Evolutionary conservation across 2,329 filamentous ascomycete species (phyloP), one percentile per base, ranked within the genome.

Genomic region (Fusarium scirpi): DNA sequence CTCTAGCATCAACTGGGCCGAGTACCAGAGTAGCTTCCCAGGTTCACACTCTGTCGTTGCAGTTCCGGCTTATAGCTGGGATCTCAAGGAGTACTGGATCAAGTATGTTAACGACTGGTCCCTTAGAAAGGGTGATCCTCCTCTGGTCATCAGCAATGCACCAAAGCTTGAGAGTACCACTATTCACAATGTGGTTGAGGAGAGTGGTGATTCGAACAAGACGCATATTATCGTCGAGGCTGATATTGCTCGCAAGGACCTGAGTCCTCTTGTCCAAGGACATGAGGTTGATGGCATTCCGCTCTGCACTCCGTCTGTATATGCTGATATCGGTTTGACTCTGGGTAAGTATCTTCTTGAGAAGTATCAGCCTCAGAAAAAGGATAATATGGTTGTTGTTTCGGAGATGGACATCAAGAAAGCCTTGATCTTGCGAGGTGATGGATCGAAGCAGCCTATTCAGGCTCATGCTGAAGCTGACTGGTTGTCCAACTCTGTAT

Each of bases 21-120:
- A 80, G 3, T 81, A 82, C 12, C 82, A 74, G 22, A 52, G 49
- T 0, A 67, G 65, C n/a, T 74, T 74, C 24, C 62, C 54, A 3
- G 45, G 57, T 2, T 58, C 69, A 0, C 69, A 74, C 2, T 52
- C 40, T 8, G 66, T 94, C 15, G 79, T 93, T 8, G 81, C 87
- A 4, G 82, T 94, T 3, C 92, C 92, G 0, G 86, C 87, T 5
- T 94, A 94, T 76, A 85, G 85, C 1, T 94, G 91, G 80, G 90
- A 94, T 72, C 83, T 89, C 73, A 93, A 93, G 83, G 90, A 87
- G 69, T 93, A 94, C 78, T 90, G 87, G 87, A 83, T 89, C 30
- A 81, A 85, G 71, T 89, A 89, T 71, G 80, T 85, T 59, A 91
- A 92, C 64, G 90, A 94, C 78, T 94, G 90, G 90, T 86, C 86